phyloP scores from a whole-genome alignment of 495 filamentous ascomycete genomes.

The Pseudotulostoma volvatum region DNA sequence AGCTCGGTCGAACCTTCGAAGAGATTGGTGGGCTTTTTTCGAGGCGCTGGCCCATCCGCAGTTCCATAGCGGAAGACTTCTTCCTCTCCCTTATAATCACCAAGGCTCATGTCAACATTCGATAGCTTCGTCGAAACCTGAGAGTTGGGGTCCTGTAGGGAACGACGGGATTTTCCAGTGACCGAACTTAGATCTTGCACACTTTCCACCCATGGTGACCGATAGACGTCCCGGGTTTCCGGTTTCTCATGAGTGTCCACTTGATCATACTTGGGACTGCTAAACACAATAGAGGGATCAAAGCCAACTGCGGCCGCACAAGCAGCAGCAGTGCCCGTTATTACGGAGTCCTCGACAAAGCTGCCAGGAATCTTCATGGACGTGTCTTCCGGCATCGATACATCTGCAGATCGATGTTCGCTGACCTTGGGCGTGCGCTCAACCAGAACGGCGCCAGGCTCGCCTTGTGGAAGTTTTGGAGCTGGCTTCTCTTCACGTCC shows the following conservation, averaged over 20 bases:
- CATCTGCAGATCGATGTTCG: constrained; percentile 1
- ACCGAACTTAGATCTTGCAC: too few species aligned
- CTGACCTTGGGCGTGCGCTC: constrained; percentile 10
- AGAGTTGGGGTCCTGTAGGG: too few species aligned
- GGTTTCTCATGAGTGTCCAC: constrained; percentile 49
- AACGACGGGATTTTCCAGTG: too few species aligned
- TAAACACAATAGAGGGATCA: constrained; percentile 51
- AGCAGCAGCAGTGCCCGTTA: constrained; percentile 54
- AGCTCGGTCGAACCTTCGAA: too few species aligned
- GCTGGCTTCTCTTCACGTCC: constrained; percentile 17
- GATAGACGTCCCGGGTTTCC: constrained; percentile 29
- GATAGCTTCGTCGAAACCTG: too few species aligned
- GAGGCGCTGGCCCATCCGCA: too few species aligned
- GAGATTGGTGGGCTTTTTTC: too few species aligned
- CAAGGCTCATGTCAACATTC: background rate
- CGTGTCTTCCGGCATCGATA: background rate
- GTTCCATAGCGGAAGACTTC: too few species aligned
- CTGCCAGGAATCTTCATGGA: constrained; percentile 27
- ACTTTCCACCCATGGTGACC: constrained; percentile 24
- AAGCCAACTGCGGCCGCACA: constrained; percentile 51
- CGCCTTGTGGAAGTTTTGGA: constrained; percentile 4
- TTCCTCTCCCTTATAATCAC: background rate
- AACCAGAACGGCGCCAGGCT: background rate
- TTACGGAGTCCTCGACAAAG: constrained; percentile 46
- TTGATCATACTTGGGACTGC: constrained; percentile 44